These are phyloP conservation scores for Lipomyces anomalus DNA, from an alignment of 805 yeast species.

Conservation along the genomic window DNA sequence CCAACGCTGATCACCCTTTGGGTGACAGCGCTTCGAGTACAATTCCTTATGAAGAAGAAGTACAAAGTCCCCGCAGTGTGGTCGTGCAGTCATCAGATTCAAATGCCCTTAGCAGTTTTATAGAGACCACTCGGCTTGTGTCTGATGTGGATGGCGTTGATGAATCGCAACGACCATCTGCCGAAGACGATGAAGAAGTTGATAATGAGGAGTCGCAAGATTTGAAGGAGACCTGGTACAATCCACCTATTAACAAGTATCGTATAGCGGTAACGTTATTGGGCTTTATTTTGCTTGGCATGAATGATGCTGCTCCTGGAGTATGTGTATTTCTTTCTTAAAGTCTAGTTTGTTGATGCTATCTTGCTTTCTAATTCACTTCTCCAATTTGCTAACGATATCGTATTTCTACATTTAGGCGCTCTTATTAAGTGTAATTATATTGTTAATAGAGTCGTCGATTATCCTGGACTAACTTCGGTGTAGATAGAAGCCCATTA, in stretches of 20 bases:
- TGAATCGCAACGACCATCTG: too few species aligned
- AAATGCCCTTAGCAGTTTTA: too few species aligned
- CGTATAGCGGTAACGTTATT: slow-evolving; percentile 8
- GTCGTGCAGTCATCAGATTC: too few species aligned
- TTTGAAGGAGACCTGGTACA: slow-evolving; percentile 9
- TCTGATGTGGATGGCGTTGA: slow-evolving; percentile 1
- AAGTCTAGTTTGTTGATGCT: background rate
- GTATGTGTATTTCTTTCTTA: slow-evolving; percentile 25
- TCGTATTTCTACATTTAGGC: too few species aligned
- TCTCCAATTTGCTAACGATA: too few species aligned
- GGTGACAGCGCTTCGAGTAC: too few species aligned
- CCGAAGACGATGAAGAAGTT: slow-evolving; percentile 2
- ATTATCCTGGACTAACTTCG: slow-evolving; percentile 37
- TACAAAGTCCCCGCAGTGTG: too few species aligned
- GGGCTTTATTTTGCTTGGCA: slow-evolving; percentile 22
- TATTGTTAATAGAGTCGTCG: background rate
- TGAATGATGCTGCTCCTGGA: slow-evolving; percentile 52
- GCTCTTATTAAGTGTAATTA: slow-evolving; percentile 3
- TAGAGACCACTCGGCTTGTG: background rate
- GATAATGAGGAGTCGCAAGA: slow-evolving; percentile 1
- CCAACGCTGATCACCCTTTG: too few species aligned
- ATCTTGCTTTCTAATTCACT: background rate
- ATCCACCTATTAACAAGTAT: slow-evolving; percentile 8
- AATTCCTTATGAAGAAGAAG: too few species aligned
- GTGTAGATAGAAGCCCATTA: slow-evolving; percentile 49